Base-by-base conservation (phyloP, 2,329 filamentous ascomycete species). In the Stylonectria norvegica region DNA sequence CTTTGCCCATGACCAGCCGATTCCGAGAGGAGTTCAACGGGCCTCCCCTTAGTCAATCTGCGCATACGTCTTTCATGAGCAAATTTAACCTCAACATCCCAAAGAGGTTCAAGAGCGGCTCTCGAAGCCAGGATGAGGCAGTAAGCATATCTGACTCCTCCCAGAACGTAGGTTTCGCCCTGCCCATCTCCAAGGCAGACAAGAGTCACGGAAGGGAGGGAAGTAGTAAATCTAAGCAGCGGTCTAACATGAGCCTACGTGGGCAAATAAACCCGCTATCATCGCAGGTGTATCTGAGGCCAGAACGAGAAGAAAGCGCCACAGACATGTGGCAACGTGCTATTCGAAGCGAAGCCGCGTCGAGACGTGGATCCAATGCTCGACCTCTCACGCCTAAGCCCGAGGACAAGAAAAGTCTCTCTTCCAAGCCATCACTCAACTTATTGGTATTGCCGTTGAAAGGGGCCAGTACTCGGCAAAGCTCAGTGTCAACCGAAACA, bases 1-100 rank as follows among this genome's bases (percentile, higher is more conserved):
- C 52, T 2, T 38, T 45, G n/a, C 57, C 55, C 9, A 42, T 65
- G 2, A 47, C 47, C 32, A 71, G 66, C 46, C 67, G 59, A 15
- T 73, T 73, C 48, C 59, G 51, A 8, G 70, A 74, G 42, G 60
- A 69, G 5, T 64, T 71, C 35, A 32, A 38, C 4, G 23, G 31
- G 5, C 17, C 27, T 5, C 15, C 28, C 6, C 42, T 42, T 5
- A 58, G 36, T 10, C 35, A 19, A 7, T 16, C 36, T 4, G 11
- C 17, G 17, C 43, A 53, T 33, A 50, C 43, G 8, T 67, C 65
- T 10, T 47, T 71, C 20, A 51, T 68, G 23, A 53, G 59, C 5
- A 67, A 57, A 23, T 45, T 73, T 0, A 61, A 67, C 35, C 46
- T 65, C 2, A 54, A 57, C 4, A 49, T 68, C 5, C 59, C 63